Base-by-base conservation (phyloP, 1,139 yeast species). In the Hyphopichia khmerensis region DNA sequence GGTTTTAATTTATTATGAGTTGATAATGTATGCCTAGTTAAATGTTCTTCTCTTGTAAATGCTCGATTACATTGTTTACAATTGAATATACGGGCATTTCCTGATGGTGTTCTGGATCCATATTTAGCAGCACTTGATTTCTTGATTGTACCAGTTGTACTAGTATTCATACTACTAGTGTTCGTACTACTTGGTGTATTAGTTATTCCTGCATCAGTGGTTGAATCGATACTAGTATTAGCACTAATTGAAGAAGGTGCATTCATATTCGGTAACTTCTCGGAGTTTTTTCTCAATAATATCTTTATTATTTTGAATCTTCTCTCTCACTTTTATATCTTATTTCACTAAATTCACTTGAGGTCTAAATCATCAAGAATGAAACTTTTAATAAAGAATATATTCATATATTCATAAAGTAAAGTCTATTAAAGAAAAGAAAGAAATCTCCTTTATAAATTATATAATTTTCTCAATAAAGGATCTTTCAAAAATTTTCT, bases 1-100 rank as follows among this genome's bases (percentile, higher is more conserved):
- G 79, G 79, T 49, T 72, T 73, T 42, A 72, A 58, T 46, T 72
- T 72, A 54, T 73, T 72, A 49, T 73, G 79, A 11, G 79, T 73
- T 41, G 68, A 65, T 37, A 70, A 56, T 15, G 72, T 65, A 48
- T 73, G 79, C 44, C 79, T 57, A 16, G 77, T 69, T 39, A 73
- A 57, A 48, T 73, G 79, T 49, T 73, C 79, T 52, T 73, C 78
- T 46, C 79, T 56, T 18, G 77, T 73, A 52, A 73, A 73, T 4
- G 79, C 78, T 35, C 77, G 59, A 41, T 67, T 60, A 50, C 79
- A 73, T 43, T 69, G 67, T 34, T 60, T 57, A 52, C 79, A 73
- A 46, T 69, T 69, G 51, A 58, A 72, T 29, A 73, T 61, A 39
- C 79, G 57, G 17, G 77, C 67, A 49, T 73, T 72, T 2, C 79